Base-by-base conservation (phyloP, 2,329 filamentous ascomycete genomes). In the Eutypa lata region DNA sequence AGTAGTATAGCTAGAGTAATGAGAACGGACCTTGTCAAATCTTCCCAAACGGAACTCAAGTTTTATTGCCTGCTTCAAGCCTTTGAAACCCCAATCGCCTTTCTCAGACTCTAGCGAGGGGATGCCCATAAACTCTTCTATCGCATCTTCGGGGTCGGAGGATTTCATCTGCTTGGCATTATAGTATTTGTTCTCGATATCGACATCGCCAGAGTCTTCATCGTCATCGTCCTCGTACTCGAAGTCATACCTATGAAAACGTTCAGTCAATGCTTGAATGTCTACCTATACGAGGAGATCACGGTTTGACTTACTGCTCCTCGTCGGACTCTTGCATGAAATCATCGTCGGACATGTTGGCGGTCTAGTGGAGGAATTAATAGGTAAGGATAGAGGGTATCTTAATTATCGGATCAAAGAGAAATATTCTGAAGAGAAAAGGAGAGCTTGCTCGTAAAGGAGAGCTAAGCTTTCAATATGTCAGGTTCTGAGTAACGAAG, bases 171-270 rank as follows among this genome's bases (percentile, higher is more conserved):
- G 93, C 75, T 99, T 99, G 43, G 94, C 94, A 73, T 97, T 97
- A 81, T 97, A 99, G 78, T 99, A 99, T 76, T 96, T 97, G 78
- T 99, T 99, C 71, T 99, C 94, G 70, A 97, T 95, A 61, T 93
- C 91, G 64, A 97, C 89, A 69, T 97, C 91, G 53, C 87, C 91
- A 31, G 83, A 85, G 53, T 96, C 88, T 43, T 95, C 90, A 47
- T 94, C 91, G 52, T 96, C 91, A 60, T 91, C 91, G 54, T 87
- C 94, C 69, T 97, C 93, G 73, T 97, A 97, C 68, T 97, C 93
- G 70, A 97, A 97, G 74, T 97, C 94, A 69, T 97, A 91, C 65
- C 88, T 90, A 54, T 3, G 7, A 8, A 45, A 11, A 11, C 10
- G 19, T 18, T 47, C 37, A 37, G 24, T 56, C 7, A 18, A n/a